Conservation (phyloP, 2,329 filamentous ascomycete genomes). For the Trichoderma cornu-damae region DNA sequence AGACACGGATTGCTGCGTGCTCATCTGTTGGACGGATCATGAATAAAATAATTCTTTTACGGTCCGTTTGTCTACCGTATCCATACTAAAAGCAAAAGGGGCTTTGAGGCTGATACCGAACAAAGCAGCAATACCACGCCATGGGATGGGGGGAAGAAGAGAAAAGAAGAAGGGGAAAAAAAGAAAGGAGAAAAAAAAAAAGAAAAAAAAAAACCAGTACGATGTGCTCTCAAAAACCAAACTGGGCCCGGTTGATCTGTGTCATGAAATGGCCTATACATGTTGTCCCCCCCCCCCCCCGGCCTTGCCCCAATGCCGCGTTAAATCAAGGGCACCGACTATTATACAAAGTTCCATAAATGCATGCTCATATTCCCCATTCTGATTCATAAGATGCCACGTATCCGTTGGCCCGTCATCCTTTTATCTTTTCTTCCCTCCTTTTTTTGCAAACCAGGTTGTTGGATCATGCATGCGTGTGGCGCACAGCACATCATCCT, state of each 20-base stretch:
- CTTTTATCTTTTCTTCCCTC: neutral
- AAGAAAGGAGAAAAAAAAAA: neutral
- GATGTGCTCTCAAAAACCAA: no score
- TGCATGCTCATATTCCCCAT: neutral
- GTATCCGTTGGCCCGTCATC: neutral
- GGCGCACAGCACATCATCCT: neutral
- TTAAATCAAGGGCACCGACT: neutral
- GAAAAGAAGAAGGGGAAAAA: neutral
- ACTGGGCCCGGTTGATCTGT: neutral
- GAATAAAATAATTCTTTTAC: constrained; percentile 8
- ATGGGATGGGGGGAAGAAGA: neutral
- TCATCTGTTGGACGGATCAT: constrained; percentile 2
- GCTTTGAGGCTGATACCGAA: neutral
- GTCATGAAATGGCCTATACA: constrained; percentile 3
- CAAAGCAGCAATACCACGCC: neutral
- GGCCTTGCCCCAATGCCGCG: neutral
- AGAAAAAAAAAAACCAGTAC: neutral
- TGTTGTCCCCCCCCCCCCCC: neutral
- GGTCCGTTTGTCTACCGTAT: neutral
- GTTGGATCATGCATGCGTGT: neutral
- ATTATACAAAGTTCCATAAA: constrained; percentile 5
- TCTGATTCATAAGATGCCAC: neutral
- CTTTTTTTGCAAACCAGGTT: neutral
- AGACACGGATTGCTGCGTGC: neutral
- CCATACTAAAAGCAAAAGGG: neutral